These are phyloP conservation scores for Euptelea pleiosperma DNA, from an alignment of 164 flowering plant genomes.

Conservation along the genomic window DNA sequence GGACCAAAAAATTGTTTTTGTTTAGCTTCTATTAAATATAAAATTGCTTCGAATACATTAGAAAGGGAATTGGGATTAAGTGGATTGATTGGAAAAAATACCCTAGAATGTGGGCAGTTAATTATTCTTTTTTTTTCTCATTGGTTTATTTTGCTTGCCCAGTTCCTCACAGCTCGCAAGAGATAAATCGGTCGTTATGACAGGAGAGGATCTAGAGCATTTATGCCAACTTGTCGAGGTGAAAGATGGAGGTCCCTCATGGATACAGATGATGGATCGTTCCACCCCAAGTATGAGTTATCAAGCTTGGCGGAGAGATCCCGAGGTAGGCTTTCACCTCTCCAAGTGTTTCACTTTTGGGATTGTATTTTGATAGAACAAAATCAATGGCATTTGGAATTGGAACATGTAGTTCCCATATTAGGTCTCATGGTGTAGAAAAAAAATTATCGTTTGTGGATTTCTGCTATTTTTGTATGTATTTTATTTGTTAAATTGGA, in stretches of 20 bases:
- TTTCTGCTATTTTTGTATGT: neutral
- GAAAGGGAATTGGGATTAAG: no score
- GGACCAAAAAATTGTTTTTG: neutral
- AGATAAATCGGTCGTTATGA: conserved; percentile 34
- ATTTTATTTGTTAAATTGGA: neutral
- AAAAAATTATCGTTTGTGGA: neutral
- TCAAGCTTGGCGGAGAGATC: conserved; percentile 86
- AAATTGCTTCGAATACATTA: no score
- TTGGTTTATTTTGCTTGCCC: conserved; percentile 15
- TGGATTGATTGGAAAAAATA: no score
- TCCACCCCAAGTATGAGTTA: conserved; percentile 62
- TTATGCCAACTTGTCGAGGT: conserved; percentile 53
- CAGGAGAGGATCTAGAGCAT: conserved; percentile 54
- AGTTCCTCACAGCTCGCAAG: conserved; percentile 31
- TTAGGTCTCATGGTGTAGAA: no score
- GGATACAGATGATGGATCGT: conserved; percentile 81
- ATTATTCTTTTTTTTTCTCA: neutral
- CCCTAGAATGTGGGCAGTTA: no score
- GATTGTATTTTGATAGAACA: neutral
- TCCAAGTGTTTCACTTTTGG: neutral
- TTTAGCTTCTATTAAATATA: no score
- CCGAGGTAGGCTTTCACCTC: conserved; percentile 37
- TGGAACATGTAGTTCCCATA: neutral
- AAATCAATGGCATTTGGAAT: neutral
- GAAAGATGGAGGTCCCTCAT: conserved; percentile 80